phyloP scores from a whole-genome alignment of 2,329 filamentous ascomycete species.

The Taxawa tesnikishii region DNA sequence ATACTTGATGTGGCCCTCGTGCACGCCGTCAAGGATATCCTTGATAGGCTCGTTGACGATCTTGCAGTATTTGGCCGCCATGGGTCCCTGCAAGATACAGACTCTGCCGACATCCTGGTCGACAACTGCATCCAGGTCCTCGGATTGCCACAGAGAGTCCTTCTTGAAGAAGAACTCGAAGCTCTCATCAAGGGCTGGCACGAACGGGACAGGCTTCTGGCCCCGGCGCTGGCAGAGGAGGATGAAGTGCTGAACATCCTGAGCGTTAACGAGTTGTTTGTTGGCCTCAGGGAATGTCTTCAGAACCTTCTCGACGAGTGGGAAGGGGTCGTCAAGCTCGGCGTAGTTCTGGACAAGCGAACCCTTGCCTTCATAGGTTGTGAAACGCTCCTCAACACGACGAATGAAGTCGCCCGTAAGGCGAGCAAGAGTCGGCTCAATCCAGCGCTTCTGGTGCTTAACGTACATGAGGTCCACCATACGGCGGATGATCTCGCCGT shows the following conservation, averaged over 20 bases:
- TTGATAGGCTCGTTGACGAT: constrained; percentile 87
- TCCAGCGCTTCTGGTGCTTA: constrained; percentile 83
- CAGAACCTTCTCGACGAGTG: constrained; percentile 66
- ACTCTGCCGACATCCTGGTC: constrained; percentile 92
- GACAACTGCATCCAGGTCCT: constrained; percentile 91
- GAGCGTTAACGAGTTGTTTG: constrained; percentile 88
- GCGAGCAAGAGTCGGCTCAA: constrained; percentile 68
- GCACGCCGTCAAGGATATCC: constrained; percentile 84
- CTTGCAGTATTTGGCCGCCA: constrained; percentile 81
- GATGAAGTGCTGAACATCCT: constrained; percentile 95
- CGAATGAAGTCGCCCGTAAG: constrained; percentile 93
- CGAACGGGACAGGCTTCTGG: constrained; percentile 95
- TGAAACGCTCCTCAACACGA: constrained; percentile 93
- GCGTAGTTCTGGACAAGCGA: constrained; percentile 84
- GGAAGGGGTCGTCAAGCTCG: constrained; percentile 73
- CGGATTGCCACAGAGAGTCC: constrained; percentile 97
- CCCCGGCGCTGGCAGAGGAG: constrained; percentile 80
- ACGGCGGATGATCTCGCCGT: constrained; percentile 72
- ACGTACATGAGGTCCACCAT: constrained; percentile 88
- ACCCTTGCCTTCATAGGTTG: constrained; percentile 53
- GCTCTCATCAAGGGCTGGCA: constrained; percentile 88
- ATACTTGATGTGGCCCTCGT: constrained; percentile 72
- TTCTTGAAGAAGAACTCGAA: constrained; percentile 99
- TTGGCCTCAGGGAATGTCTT: constrained; percentile 76
- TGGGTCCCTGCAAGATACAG: constrained; percentile 91